Percentiles rank a stretch among this genome's conserved stretches.
These are phyloP conservation scores for Elsinoe necatrix DNA, from an alignment of 2,329 filamentous ascomycete species.

Conservation along the genomic window DNA sequence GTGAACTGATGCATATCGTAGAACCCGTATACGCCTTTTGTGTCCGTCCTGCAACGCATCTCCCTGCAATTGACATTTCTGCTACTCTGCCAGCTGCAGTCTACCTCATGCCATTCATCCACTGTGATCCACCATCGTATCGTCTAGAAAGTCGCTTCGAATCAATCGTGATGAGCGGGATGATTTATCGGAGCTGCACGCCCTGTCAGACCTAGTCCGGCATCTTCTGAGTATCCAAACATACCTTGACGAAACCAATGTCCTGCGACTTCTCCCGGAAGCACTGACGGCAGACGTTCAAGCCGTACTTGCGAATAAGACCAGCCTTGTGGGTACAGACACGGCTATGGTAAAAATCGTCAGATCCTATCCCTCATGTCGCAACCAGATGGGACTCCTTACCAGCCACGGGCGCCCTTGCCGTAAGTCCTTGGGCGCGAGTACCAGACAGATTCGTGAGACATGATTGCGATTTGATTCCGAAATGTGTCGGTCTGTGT, in stretches of 20 bases:
- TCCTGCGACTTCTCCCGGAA: conserved; percentile 61
- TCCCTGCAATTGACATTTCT: background rate
- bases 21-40: conserved; percentile 2
- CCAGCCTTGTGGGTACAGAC: conserved; percentile 92
- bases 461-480: conserved; percentile 54
- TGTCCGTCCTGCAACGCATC: background rate
- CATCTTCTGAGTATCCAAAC: background rate
- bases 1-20: conserved; percentile 13
- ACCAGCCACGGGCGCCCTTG: conserved; percentile 93
- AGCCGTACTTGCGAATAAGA: conserved; percentile 99
- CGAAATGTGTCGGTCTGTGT: background rate
- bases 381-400: conserved; percentile 38
- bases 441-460: conserved; percentile 98
- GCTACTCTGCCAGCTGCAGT: background rate
- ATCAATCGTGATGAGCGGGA: background rate
- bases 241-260: conserved; percentile 62
- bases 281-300: conserved; percentile 71
- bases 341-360: conserved; percentile 47
- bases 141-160: background rate
- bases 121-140: background rate
- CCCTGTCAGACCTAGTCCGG: background rate
- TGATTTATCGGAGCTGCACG: conserved; percentile 29
- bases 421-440: conserved; percentile 94
- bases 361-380: conserved; percentile 17
- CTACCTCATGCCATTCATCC: background rate